Conservation (phyloP, 495 filamentous ascomycete species). For the Apodospora peruviana region DNA sequence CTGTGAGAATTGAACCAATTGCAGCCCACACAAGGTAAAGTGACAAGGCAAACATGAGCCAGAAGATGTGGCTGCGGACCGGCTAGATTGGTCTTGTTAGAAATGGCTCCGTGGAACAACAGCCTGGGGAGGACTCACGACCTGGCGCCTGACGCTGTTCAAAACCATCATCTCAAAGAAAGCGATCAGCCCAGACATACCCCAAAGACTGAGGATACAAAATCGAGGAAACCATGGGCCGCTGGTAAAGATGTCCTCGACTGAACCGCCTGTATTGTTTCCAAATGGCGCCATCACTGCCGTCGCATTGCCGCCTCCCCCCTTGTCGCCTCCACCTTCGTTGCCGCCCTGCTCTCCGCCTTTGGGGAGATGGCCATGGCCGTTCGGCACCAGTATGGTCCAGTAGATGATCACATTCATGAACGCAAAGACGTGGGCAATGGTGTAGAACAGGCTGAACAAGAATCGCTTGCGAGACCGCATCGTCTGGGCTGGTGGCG, state of each 20-base stretch:
- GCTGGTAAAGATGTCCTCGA: conserved; percentile 23
- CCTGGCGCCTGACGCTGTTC: conserved; percentile 44
- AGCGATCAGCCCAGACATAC: conserved; percentile 35
- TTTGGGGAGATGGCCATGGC: conserved; percentile 23
- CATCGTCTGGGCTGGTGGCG: conserved; percentile 28
- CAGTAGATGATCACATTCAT: conserved; percentile 45
- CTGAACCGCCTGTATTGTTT: conserved; percentile 7
- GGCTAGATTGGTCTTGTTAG: conserved; percentile 24
- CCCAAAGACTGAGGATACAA: conserved; percentile 40
- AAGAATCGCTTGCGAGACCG: conserved; percentile 29
- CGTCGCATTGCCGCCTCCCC: background rate
- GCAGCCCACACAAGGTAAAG: conserved; percentile 44
- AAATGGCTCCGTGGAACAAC: background rate
- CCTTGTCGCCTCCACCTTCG: background rate
- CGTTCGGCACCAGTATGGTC: conserved; percentile 34
- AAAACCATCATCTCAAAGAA: conserved; percentile 41
- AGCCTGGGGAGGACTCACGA: conserved; percentile 23
- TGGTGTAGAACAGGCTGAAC: conserved; percentile 48
- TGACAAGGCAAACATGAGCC: conserved; percentile 29
- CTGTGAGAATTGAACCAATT: conserved; percentile 40
- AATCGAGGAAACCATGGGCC: conserved; percentile 34
- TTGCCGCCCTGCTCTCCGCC: too few relatives aligned
- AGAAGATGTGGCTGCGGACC: conserved; percentile 29
- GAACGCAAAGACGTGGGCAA: conserved; percentile 35
- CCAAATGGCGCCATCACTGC: background rate